Conservation (phyloP, 2,329 filamentous ascomycete species). For the Exserohilum rostratum region DNA sequence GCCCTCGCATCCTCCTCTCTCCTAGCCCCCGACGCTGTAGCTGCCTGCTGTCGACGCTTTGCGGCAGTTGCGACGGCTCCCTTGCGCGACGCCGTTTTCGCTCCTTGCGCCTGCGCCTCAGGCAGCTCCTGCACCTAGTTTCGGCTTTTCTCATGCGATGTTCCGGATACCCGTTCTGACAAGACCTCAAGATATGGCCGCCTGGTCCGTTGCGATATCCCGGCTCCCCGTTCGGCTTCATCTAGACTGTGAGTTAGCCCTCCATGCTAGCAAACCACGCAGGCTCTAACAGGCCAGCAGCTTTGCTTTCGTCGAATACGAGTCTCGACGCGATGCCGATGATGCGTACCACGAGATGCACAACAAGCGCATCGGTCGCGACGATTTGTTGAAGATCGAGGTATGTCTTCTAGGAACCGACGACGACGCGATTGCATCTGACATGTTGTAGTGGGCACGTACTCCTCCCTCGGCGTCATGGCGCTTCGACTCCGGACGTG, state of each 20-base stretch:
- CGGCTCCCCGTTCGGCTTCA: slow-evolving; percentile 88
- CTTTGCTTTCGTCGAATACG: slow-evolving; percentile 99
- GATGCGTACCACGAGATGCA: slow-evolving; percentile 99
- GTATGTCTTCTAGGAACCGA: slow-evolving; percentile 56
- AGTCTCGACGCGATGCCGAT: slow-evolving; percentile 96
- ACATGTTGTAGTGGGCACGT: slow-evolving; percentile 81
- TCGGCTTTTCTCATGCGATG: slow-evolving; percentile 22
- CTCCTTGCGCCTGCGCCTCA: slow-evolving; percentile 6
- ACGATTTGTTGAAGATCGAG: slow-evolving; percentile 97
- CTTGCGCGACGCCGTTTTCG: slow-evolving; percentile 17
- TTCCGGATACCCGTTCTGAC: slow-evolving; percentile 50
- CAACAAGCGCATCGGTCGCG: slow-evolving; percentile 95
- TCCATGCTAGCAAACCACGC: not conserved
- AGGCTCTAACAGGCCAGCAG: slow-evolving; percentile 23
- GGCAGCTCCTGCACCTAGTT: slow-evolving; percentile 8
- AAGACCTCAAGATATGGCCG: slow-evolving; percentile 82
- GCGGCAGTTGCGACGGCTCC: slow-evolving; percentile 6
- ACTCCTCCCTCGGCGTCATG: slow-evolving; percentile 97
- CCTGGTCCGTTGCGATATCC: slow-evolving; percentile 97
- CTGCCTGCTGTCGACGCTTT: slow-evolving; percentile 5
- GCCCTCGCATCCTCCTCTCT: slow-evolving; percentile 38
- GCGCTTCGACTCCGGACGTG: slow-evolving; percentile 86
- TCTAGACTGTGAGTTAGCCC: slow-evolving; percentile 85
- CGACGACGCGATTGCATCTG: slow-evolving; percentile 17
- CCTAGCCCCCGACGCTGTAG: slow-evolving; percentile 18